phyloP scores from a whole-genome alignment of 1,284 basidiomycete genomes.

The Ceratobasidium sp. region DNA sequence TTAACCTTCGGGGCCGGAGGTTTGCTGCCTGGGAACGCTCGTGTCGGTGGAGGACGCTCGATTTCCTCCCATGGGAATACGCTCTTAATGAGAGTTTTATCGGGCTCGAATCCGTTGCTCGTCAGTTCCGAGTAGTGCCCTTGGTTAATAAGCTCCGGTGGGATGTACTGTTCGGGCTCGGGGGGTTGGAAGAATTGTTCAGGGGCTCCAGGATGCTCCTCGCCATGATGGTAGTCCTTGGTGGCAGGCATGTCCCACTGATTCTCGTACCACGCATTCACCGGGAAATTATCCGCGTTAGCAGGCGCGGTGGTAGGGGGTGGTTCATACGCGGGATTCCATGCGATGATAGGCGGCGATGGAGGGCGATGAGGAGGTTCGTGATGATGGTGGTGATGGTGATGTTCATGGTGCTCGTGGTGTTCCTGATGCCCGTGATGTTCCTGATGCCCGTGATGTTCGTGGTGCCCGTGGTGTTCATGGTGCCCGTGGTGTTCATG shows the following conservation, averaged over 20 bases:
- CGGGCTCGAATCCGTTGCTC: slow-evolving; percentile 62
- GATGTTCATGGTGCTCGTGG: slow-evolving; percentile 11
- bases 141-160: slow-evolving; percentile 63
- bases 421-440: slow-evolving; percentile 43
- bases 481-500: slow-evolving; percentile 25
- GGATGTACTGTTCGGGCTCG: slow-evolving; percentile 57
- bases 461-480: slow-evolving; percentile 42
- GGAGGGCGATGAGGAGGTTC: slow-evolving; percentile 52
- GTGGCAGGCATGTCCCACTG: slow-evolving; percentile 66
- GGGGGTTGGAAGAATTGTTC: slow-evolving; percentile 64
- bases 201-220: slow-evolving; percentile 3
- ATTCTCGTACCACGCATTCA: slow-evolving; percentile 70
- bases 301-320: slow-evolving; percentile 66
- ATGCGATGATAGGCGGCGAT: slow-evolving; percentile 68
- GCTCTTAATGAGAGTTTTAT: slow-evolving; percentile 71
- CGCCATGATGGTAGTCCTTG: not conserved
- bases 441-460: slow-evolving; percentile 51
- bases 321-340: slow-evolving; percentile 73
- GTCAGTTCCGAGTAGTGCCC: slow-evolving; percentile 66
- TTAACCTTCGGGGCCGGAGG: slow-evolving; percentile 54
- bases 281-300: slow-evolving; percentile 60
- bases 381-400: slow-evolving; percentile 14
- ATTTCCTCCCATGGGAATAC: slow-evolving; percentile 93
- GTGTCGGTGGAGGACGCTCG: slow-evolving; percentile 65
- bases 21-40: slow-evolving; percentile 77